A percentile compares a stretch with the other conserved stretches of the same genome.
These are phyloP conservation scores for Claviceps capensis DNA, from an alignment of 2,329 filamentous ascomycete genomes.

Conservation along the genomic window DNA sequence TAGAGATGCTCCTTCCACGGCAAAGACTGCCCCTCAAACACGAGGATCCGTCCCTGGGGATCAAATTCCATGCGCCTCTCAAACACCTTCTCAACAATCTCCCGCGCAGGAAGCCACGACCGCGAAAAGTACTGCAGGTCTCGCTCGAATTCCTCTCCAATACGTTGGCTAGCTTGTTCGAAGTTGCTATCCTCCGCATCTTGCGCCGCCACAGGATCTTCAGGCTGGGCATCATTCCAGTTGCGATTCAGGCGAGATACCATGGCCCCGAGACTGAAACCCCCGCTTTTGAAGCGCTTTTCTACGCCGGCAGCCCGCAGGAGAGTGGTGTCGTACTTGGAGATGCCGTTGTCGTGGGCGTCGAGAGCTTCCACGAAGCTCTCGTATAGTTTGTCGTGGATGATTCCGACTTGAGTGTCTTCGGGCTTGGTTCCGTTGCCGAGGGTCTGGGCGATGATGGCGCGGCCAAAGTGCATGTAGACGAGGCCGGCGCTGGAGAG, in stretches of 20 bases:
- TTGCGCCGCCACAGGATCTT: conserved; percentile 44
- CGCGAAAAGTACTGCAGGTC: conserved; percentile 63
- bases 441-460: conserved; percentile 53
- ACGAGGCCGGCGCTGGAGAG: conserved; percentile 88
- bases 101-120: conserved; percentile 79
- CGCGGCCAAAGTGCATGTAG: conserved; percentile 86
- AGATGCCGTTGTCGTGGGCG: conserved; percentile 93
- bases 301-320: conserved; percentile 57
- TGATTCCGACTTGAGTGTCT: conserved; percentile 52
- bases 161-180: conserved; percentile 60
- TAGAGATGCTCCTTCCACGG: conserved; percentile 98
- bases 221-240: conserved; percentile 53
- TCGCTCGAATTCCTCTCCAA: conserved; percentile 76
- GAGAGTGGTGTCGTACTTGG: conserved; percentile 59
- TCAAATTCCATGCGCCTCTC: conserved; percentile 53
- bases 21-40: conserved; percentile 63
- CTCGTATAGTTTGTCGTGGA: conserved; percentile 83
- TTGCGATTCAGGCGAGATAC: conserved; percentile 69
- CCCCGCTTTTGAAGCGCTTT: conserved; percentile 73
- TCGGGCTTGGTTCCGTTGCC: conserved; percentile 22
- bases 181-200: conserved; percentile 72
- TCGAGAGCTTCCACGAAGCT: conserved; percentile 93
- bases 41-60: conserved; percentile 62
- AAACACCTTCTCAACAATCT: conserved; percentile 66
- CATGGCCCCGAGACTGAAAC: conserved; percentile 72